A percentile compares a stretch with the other conserved stretches of the same genome.
Evolutionary conservation across 495 filamentous ascomycete genomes (phyloP).

Genomic region (Chaetomium fimeti): DNA sequence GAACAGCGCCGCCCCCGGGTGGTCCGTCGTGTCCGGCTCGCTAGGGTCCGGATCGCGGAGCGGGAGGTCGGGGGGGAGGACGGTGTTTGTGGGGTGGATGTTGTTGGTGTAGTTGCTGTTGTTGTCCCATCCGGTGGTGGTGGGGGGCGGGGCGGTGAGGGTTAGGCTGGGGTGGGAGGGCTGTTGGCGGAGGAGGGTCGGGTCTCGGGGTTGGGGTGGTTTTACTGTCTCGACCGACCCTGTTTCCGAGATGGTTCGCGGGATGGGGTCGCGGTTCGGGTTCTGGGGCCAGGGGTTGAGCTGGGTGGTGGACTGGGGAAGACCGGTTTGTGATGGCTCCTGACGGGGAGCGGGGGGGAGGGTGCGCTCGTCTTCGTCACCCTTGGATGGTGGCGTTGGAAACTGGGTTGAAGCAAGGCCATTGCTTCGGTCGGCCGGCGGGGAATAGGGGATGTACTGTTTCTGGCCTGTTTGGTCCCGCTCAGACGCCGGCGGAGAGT

Average conservation of each 20-base stretch:
- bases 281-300: too few species aligned
- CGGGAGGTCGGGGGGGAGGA: neutral
- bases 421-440: neutral
- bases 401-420: neutral
- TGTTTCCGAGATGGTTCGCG: conserved; percentile 11
- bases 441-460: conserved; percentile 16
- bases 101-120: too few species aligned
- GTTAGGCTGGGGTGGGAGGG: too few species aligned
- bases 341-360: neutral
- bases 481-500: conserved; percentile 3
- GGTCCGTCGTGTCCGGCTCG: conserved; percentile 27
- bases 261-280: neutral
- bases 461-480: conserved; percentile 4
- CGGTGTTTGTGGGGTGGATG: neutral
- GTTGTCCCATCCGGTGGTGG: too few species aligned
- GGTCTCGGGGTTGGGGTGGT: neutral
- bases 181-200: neutral
- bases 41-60: conserved; percentile 12
- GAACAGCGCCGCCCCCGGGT: conserved; percentile 36
- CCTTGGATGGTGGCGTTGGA: conserved; percentile 15
- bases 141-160: too few species aligned
- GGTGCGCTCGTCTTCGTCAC: neutral
- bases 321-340: neutral
- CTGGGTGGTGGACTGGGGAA: neutral
- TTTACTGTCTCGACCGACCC: conserved; percentile 17